Percentiles rank a stretch among this genome's conserved stretches.
phyloP scores from a whole-genome alignment of 23 red algal species.

The Gracilaria gracilis region DNA sequence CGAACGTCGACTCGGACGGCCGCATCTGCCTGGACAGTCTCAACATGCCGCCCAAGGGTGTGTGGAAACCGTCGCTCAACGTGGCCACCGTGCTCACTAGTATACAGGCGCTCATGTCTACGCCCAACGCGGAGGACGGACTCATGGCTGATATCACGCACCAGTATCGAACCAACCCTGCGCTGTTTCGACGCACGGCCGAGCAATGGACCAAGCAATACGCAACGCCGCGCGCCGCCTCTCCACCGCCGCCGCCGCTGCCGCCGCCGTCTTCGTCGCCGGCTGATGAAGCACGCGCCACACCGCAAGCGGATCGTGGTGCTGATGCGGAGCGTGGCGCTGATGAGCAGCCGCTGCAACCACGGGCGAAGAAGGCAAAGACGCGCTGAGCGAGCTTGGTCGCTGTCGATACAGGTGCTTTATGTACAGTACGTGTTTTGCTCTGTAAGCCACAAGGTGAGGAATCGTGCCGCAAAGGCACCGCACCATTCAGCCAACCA shows the following conservation, averaged over 20 bases:
- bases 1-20: constrained; percentile 92
- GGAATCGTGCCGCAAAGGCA: too few species aligned
- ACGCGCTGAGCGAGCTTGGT: too few species aligned
- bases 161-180: constrained; percentile 71
- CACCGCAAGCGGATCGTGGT: not conserved
- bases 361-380: too few species aligned
- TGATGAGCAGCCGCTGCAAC: too few species aligned
- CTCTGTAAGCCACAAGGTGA: too few species aligned
- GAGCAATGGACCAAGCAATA: constrained; percentile 55
- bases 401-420: too few species aligned
- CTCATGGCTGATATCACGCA: constrained; percentile 89
- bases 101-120: constrained; percentile 83
- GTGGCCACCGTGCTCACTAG: constrained; percentile 77
- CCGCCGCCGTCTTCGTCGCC: not conserved
- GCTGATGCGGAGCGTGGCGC: too few species aligned
- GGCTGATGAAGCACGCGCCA: too few species aligned
- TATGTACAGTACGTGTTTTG: too few species aligned
- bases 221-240: not conserved
- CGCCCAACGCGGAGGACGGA: constrained; percentile 90
- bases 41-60: constrained; percentile 94
- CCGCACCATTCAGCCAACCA: too few species aligned
- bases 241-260: not conserved
- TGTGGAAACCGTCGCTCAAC: constrained; percentile 88
- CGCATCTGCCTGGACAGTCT: constrained; percentile 93
- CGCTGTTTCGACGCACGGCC: constrained; percentile 59